A percentile compares a stretch with the other conserved stretches of the same genome.
Conservation (phyloP, 2,329 filamentous ascomycete genomes). For the Trichoderma lentiforme region DNA sequence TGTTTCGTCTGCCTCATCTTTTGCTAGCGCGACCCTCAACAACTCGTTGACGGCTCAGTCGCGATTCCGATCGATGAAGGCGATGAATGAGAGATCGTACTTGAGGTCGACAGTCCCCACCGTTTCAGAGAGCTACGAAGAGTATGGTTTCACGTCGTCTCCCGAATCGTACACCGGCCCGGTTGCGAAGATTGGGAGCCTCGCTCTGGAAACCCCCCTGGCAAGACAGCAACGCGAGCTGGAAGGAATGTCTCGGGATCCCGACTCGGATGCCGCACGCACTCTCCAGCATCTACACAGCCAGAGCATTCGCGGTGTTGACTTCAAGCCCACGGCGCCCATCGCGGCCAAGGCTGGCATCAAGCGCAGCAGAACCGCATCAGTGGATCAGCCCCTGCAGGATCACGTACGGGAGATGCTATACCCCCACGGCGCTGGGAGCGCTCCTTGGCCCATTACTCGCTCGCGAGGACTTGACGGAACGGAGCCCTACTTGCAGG, state of each 20-base stretch:
- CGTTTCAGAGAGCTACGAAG: constrained; percentile 55
- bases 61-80: constrained; percentile 61
- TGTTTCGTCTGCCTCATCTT: constrained; percentile 60
- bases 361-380: constrained; percentile 60
- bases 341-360: constrained; percentile 36
- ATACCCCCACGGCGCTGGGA: constrained; percentile 27
- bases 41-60: constrained; percentile 52
- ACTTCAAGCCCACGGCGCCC: constrained; percentile 35
- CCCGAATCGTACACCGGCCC: constrained; percentile 56
- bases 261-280: constrained; percentile 53
- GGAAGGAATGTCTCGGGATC: constrained; percentile 41
- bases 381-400: constrained; percentile 59
- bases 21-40: constrained; percentile 58
- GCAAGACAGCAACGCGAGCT: constrained; percentile 45
- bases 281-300: constrained; percentile 60
- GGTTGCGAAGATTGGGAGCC: constrained; percentile 49
- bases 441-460: constrained; percentile 36
- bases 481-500: constrained; percentile 33
- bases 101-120: constrained; percentile 52
- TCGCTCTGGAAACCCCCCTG: constrained; percentile 48
- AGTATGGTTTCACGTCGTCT: constrained; percentile 50
- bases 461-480: constrained; percentile 30
- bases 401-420: constrained; percentile 66
- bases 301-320: constrained; percentile 38
- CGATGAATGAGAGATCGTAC: constrained; percentile 54